phyloP scores from a whole-genome alignment of 1,284 basidiomycete species.

The Fomitopsis betulina region DNA sequence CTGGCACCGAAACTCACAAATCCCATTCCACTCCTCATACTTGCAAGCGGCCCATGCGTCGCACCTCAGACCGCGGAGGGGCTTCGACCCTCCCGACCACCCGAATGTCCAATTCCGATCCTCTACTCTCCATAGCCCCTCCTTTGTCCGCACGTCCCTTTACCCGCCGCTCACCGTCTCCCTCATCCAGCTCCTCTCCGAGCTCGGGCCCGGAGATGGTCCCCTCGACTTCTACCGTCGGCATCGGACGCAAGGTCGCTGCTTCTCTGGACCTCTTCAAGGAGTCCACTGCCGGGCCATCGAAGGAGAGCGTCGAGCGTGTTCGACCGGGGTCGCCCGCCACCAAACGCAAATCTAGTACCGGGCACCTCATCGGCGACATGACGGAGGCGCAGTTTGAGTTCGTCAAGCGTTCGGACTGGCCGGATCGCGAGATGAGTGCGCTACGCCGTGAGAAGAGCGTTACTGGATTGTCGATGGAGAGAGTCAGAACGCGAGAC shows the following conservation, averaged over 20 bases:
- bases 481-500: constrained; percentile 50
- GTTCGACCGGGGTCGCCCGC: constrained; percentile 24
- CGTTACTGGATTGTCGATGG: constrained; percentile 41
- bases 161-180: constrained; percentile 33
- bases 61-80: constrained; percentile 20
- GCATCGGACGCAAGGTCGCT: constrained; percentile 75
- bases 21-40: constrained; percentile 16
- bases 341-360: constrained; percentile 36
- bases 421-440: constrained; percentile 71
- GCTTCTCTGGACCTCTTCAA: constrained; percentile 76
- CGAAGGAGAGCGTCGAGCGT: constrained; percentile 34
- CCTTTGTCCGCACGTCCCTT: constrained; percentile 29
- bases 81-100: constrained; percentile 24
- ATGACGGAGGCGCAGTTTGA: constrained; percentile 66
- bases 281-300: constrained; percentile 49
- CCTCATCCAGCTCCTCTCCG: constrained; percentile 42
- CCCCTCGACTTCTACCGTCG: constrained; percentile 32
- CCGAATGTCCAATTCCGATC: constrained; percentile 22
- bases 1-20: constrained; percentile 23
- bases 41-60: constrained; percentile 18
- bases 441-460: constrained; percentile 64
- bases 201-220: constrained; percentile 14
- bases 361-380: constrained; percentile 42
- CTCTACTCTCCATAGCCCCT: constrained; percentile 21
- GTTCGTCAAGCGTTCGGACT: constrained; percentile 78